phyloP scores from a whole-genome alignment of 2,329 filamentous ascomycete genomes.

The Aureobasidium subglaciale region DNA sequence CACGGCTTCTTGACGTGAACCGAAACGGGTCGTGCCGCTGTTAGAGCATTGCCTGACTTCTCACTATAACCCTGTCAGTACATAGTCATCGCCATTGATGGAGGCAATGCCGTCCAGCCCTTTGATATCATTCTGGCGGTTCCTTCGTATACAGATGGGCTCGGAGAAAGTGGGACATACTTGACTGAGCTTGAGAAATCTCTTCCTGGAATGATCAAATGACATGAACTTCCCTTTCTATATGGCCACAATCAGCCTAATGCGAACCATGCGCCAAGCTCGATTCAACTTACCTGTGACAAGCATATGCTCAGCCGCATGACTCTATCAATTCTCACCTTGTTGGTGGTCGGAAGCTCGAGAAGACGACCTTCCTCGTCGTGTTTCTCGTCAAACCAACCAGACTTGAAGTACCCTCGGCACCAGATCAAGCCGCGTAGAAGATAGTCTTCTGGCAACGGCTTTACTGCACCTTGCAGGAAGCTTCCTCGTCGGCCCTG shows the following conservation, averaged over 20 bases:
- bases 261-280: background rate
- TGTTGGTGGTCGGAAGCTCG: slow-evolving; percentile 53
- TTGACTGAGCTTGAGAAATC: slow-evolving; percentile 1
- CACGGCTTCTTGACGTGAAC: background rate
- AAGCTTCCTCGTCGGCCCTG: slow-evolving; percentile 31
- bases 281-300: slow-evolving; percentile 10
- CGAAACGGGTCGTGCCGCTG: background rate
- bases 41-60: background rate
- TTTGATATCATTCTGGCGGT: too few species aligned
- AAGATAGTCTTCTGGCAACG: slow-evolving; percentile 62
- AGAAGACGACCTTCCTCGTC: slow-evolving; percentile 64
- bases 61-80: background rate
- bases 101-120: too few species aligned
- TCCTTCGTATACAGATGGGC: background rate
- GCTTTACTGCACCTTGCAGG: slow-evolving; percentile 39
- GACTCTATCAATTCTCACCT: slow-evolving; percentile 48
- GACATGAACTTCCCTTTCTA: slow-evolving; percentile 19
- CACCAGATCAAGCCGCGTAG: slow-evolving; percentile 58
- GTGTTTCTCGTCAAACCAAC: slow-evolving; percentile 55
- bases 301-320: slow-evolving; percentile 24
- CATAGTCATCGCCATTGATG: too few species aligned
- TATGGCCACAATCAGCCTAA: background rate
- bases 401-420: slow-evolving; percentile 49
- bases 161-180: background rate
- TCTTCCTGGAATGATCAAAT: slow-evolving; percentile 17